Conservation (phyloP, 169 alveolate species). For the Eimeria maxima region DNA sequence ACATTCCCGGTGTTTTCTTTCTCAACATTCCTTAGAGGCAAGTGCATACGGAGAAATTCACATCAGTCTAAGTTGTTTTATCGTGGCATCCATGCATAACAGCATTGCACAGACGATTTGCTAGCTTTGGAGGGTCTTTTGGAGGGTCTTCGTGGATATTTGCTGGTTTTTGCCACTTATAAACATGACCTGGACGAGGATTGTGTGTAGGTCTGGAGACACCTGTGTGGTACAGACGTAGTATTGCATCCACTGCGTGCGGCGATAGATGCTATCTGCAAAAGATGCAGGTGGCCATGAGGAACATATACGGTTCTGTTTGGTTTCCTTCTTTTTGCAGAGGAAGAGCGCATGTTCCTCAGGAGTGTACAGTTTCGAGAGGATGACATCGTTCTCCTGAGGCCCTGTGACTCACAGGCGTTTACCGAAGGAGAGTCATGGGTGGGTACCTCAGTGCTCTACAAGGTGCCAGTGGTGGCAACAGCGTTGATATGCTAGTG, state of each 20-base stretch:
- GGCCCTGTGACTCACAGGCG: conserved; percentile 73
- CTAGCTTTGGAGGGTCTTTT: neutral
- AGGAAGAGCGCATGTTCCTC: conserved; percentile 82
- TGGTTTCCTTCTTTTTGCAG: conserved; percentile 12
- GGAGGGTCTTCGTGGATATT: neutral
- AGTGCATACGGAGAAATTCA: neutral
- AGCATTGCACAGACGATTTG: neutral
- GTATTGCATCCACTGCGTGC: neutral
- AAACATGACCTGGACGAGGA: neutral
- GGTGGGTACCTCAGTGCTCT: neutral
- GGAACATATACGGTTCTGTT: neutral
- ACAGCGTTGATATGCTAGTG: neutral
- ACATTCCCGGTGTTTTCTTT: conserved; percentile 79
- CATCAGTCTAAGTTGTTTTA: neutral
- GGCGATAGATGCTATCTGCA: neutral
- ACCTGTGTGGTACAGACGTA: neutral
- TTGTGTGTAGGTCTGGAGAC: neutral
- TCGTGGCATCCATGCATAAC: neutral
- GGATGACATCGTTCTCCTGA: conserved; percentile 81
- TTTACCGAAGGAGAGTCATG: conserved; percentile 73
- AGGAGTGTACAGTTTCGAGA: conserved; percentile 82
- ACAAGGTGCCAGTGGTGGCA: neutral
- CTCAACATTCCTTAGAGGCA: conserved; percentile 74
- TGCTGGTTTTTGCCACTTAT: neutral
- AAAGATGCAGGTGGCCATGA: neutral